Base-by-base conservation (phyloP, 495 filamentous ascomycete genomes). In the Neurospora intermedia region DNA sequence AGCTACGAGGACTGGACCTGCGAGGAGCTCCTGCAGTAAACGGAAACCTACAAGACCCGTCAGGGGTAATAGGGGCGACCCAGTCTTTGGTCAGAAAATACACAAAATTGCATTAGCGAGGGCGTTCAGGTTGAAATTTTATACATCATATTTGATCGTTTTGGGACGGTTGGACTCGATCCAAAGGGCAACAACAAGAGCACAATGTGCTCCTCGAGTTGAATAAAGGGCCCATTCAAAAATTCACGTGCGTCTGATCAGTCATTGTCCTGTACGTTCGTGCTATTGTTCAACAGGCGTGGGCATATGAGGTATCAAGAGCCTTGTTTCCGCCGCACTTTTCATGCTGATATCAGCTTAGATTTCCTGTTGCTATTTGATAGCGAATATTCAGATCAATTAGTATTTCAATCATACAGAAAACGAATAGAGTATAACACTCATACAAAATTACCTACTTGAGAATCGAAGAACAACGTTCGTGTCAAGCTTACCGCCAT, bases 1-100 rank as follows among this genome's bases (percentile, higher is more conserved):
- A 97, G 95, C 84, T 99, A 99, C 80, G 96, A 99, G 86, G 96
- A 99, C 82, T 99, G 96, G 96, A 96, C 93, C 70, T 97, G 94
- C 84, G 96, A 99, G 84, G 96, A 99, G 80, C 85, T 99, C 42
- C 86, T 97, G 16, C 84, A 87, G 74, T 84, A 76, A 77, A 38
- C 69, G 23, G 69, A 46, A 40, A 46, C n/a, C 38, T 62, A 18
- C 54, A 66, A 38, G 13, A 66, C 54, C 54, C 54, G 23, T 66
- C 54, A 66, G 54, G 54, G 54, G 35, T 66, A 66, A 66, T 66
- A 35, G 54, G 54, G 54, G 54, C 54, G 54, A 66, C 54, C 54
- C 54, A 18, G 54, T 66, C 54, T 16, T 66, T 18, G 54, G 54
- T 35, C 23, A 66, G 54, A 66, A 66, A 66, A 66, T 66, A 66